These are phyloP conservation scores for Sorghum bicolor DNA, from an alignment of 176 grass and related monocot species.

Conservation along the genomic window Sorghum_bicolor_NCBIv3 NC_012877.2:52983001-52983500, in stretches of 20 bases:
- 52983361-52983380: neutral
- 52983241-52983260: neutral
- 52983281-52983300: neutral
- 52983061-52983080: constrained; percentile 8
- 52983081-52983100: neutral
- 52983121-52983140: neutral
- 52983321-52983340: neutral
- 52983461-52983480: constrained; percentile 17
- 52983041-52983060: constrained; percentile 4
- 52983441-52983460: constrained; percentile 15
- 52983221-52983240: neutral
- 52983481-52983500: neutral
- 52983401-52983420: neutral
- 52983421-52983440: neutral
- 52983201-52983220: neutral
- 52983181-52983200: neutral
- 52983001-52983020: neutral
- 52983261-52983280: neutral
- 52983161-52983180: neutral
- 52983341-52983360: neutral
- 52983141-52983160: neutral
- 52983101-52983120: neutral
- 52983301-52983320: neutral
- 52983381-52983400: neutral
- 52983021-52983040: neutral